Evolutionary conservation across 495 filamentous ascomycete genomes (phyloP).

Genomic region (Xylaria venustula): DNA sequence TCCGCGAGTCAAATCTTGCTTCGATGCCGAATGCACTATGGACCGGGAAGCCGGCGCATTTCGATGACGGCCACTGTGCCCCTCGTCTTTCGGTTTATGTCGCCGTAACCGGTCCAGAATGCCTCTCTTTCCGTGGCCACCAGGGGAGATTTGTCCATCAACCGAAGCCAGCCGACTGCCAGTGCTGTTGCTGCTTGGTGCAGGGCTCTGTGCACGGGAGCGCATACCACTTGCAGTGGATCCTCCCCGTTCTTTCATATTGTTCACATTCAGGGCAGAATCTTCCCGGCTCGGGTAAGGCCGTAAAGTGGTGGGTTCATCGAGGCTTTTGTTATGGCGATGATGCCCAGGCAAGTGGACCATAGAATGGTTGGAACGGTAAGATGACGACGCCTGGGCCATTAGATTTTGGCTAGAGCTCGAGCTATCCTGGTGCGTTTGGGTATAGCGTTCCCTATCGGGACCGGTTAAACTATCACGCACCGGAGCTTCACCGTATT

Average conservation of each 20-base stretch:
- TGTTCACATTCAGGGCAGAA: slow-evolving; percentile 52
- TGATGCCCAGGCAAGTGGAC: slow-evolving; percentile 64
- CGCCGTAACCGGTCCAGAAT: slow-evolving; percentile 65
- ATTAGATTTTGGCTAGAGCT: slow-evolving; percentile 10
- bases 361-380: slow-evolving; percentile 51
- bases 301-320: slow-evolving; percentile 63
- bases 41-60: slow-evolving; percentile 55
- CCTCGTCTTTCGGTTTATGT: slow-evolving; percentile 60
- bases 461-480: slow-evolving; percentile 67
- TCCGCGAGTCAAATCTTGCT: slow-evolving; percentile 50
- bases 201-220: slow-evolving; percentile 71
- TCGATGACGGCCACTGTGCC: slow-evolving; percentile 42
- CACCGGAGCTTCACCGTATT: slow-evolving; percentile 81
- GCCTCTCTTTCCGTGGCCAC: slow-evolving; percentile 59
- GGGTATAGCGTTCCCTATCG: slow-evolving; percentile 63
- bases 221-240: slow-evolving; percentile 41
- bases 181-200: slow-evolving; percentile 64
- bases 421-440: slow-evolving; percentile 31
- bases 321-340: slow-evolving; percentile 73
- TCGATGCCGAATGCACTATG: slow-evolving; percentile 45
- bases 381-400: slow-evolving; percentile 47
- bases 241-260: slow-evolving; percentile 40
- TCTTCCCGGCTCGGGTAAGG: slow-evolving; percentile 72
- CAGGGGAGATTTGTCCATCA: slow-evolving; percentile 61
- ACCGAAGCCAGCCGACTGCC: slow-evolving; percentile 42